Evolutionary conservation across 345 rosid genomes (phyloP).

Genomic region (Eucalyptus decipiens): DNA sequence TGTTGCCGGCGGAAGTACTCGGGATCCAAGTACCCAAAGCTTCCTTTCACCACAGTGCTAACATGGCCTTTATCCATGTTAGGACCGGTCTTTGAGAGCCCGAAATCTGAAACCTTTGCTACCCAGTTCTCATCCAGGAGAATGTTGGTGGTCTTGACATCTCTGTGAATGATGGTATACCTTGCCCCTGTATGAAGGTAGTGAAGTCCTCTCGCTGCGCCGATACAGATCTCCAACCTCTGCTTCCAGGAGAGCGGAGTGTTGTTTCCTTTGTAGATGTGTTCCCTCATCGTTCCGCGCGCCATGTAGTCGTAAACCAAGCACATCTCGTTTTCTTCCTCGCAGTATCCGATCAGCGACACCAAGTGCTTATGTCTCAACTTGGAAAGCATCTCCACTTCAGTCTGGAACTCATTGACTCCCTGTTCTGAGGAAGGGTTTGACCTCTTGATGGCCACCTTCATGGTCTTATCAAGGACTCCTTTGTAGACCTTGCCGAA

Average conservation of each 20-base stretch:
- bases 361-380: slow-evolving; percentile 86
- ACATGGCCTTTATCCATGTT: slow-evolving; percentile 77
- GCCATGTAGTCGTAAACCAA: slow-evolving; percentile 86
- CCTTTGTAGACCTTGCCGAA: slow-evolving; percentile 90
- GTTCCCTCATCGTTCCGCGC: slow-evolving; percentile 69
- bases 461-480: slow-evolving; percentile 29
- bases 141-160: slow-evolving; percentile 90
- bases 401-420: slow-evolving; percentile 67
- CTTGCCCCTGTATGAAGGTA: slow-evolving; percentile 89
- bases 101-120: slow-evolving; percentile 85
- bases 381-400: slow-evolving; percentile 78
- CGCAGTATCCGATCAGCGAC: slow-evolving; percentile 77
- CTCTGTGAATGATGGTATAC: slow-evolving; percentile 87
- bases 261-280: slow-evolving; percentile 44
- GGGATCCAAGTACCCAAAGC: slow-evolving; percentile 87
- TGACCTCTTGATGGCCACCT: slow-evolving; percentile 70
- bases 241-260: slow-evolving; percentile 56
- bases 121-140: slow-evolving; percentile 74
- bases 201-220: slow-evolving; percentile 80
- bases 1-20: slow-evolving; percentile 79
- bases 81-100: slow-evolving; percentile 71
- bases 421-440: slow-evolving; percentile 82
- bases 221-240: slow-evolving; percentile 64
- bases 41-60: slow-evolving; percentile 79
- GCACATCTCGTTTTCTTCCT: slow-evolving; percentile 77